Base-by-base conservation (phyloP, 1,284 basidiomycete species). In the Xerocomus nothofagi region DNA sequence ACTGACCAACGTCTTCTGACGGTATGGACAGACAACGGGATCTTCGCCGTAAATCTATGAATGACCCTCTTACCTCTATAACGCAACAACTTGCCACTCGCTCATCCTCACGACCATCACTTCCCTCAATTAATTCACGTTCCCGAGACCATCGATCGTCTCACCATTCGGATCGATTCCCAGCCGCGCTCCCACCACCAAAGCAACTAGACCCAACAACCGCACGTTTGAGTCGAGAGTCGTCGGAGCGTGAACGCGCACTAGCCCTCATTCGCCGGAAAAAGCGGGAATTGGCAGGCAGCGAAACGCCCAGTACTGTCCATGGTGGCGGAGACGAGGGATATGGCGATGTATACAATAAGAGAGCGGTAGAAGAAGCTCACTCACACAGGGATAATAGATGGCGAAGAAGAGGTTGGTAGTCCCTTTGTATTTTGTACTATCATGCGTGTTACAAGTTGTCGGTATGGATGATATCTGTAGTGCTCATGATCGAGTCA, bases 21-120 rank as follows among this genome's bases (percentile, higher is more conserved):
- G 4, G n/a, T 39, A 17, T 34, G 17, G 1, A 32, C 51, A 88
- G 87, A 57, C 71, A 73, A 50, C 79, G 82, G 32, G 88, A 90
- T 53, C 69, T 80, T 8, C 73, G 72, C 3, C 77, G 78, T 9
- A 88, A 90, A 63, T 77, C 77, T 1, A 72, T 70, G 8, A 76
- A 84, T 43, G 88, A 91, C 61, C 88, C 88, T 4, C 73, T 91
- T 6, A 83, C 85, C 3, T 80, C 81, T 9, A 89, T 91, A 56
- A 83, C 82, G n/a, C 74, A 79, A 39, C 78, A 84, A 54, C 75
- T 89, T 4, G 73, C 77, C 3, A 67, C 76, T 6, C 73, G 73
- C 12, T 21, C 48, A 7, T 45, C 54, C 11, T 43, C 48, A 3
- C 42, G 50, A 18, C 26, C 60, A 2, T 49, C 54, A 14, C 24